Evolutionary conservation across 352 stramenopile species (phyloP).

Genomic region (Phytopythium sindhum): DNA sequence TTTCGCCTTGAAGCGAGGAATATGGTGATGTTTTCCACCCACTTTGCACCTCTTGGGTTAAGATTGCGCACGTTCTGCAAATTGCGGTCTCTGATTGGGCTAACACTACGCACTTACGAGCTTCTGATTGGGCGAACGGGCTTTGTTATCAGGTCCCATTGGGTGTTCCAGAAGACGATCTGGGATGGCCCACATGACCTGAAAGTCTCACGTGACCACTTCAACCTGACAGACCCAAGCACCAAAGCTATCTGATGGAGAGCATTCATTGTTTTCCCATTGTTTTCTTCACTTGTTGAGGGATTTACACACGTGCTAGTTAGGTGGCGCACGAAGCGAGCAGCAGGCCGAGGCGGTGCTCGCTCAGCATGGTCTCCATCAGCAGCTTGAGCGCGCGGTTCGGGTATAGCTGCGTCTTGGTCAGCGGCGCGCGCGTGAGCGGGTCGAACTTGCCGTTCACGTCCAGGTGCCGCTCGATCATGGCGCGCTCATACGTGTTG

Average conservation of each 20-base stretch:
- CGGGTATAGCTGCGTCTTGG: slow-evolving; percentile 53
- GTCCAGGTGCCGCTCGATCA: slow-evolving; percentile 73
- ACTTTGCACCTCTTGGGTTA: background rate
- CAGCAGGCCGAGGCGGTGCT: slow-evolving; percentile 53
- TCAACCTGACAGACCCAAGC: slow-evolving; percentile 1
- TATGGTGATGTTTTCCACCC: background rate
- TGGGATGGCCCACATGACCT: background rate
- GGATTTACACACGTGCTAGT: background rate
- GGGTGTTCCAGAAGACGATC: background rate
- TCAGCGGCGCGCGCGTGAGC: slow-evolving; percentile 52
- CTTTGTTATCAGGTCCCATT: background rate
- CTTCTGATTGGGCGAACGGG: background rate
- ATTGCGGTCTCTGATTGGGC: slow-evolving; percentile 2
- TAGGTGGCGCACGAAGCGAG: slow-evolving; percentile 45
- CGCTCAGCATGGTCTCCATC: slow-evolving; percentile 66
- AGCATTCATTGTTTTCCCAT: background rate
- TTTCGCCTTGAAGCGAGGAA: background rate
- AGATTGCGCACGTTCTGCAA: slow-evolving; percentile 7
- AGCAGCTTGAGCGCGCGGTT: slow-evolving; percentile 71
- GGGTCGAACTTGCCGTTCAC: slow-evolving; percentile 76
- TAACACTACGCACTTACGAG: background rate
- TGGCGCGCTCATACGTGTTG: slow-evolving; percentile 73
- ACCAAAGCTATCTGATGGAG: background rate
- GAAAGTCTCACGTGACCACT: background rate
- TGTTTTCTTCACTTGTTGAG: background rate